Evolutionary conservation across 768 basidiomycete genomes (phyloP), one percentile per base, ranked within the genome.

Genomic region (Suillus brevipes): DNA sequence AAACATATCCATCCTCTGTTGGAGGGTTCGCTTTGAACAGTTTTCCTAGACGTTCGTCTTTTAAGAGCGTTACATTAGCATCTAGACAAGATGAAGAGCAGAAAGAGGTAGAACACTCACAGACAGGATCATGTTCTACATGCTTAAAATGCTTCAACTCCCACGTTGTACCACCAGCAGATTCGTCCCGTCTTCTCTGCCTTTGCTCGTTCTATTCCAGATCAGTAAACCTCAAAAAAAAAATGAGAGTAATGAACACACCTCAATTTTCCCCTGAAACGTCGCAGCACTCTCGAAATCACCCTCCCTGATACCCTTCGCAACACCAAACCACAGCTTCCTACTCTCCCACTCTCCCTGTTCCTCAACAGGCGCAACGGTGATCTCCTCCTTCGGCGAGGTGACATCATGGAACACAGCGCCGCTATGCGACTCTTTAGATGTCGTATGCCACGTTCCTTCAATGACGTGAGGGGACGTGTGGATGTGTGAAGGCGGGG

Each of bases 221-320:
- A 8, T 50, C 49, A 28, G 49, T 2, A 16, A 28, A 50, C 25
- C 14, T 50, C 6, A 1, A 28, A 14, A 49, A 0, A 23, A 12
- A n/a, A 23, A 3, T 7, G 7, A 50, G 3, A 50, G 16, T 7
- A 25, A 28, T 28, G 7, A 28, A 50, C 49, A 14, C 49, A 50
- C 49, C 90, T 99, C 97, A 56, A 99, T 95, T 77, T 88, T 84
- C 56, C 83, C 84, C 87, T 99, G 98, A 74, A 95, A 97, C 69
- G 78, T 81, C 65, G 90, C 90, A 4, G 97, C 97, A n/a, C 82
- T 78, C 60, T 99, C 97, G 73, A 95, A 99, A 72, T 98, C 94
- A 16, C 93, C 92, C 64, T 89, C 90, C 63, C 90, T 80, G 65
- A 99, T 99, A 16, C 97, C 97, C 74, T 91, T 91, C 25, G 95